These are phyloP conservation scores for Suhomyces maxii DNA, from an alignment of 1,139 yeast species.

Conservation along the genomic window DNA sequence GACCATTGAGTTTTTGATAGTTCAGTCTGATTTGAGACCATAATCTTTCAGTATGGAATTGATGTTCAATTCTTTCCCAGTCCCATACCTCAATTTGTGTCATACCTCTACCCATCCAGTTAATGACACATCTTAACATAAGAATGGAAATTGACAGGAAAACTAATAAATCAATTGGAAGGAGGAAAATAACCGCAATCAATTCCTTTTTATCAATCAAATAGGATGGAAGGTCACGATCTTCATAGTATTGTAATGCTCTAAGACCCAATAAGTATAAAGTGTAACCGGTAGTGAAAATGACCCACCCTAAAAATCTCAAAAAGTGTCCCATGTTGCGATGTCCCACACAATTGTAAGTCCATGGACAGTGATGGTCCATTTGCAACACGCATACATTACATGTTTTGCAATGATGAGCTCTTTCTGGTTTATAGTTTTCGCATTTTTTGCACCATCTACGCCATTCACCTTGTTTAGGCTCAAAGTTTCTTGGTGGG, in stretches of 20 bases:
- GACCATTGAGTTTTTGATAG: constrained; percentile 43
- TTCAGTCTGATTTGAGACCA: constrained; percentile 54
- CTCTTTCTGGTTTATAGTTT: constrained; percentile 67
- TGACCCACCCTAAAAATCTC: constrained; percentile 72
- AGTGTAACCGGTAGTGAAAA: constrained; percentile 54
- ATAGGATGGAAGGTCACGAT: constrained; percentile 60
- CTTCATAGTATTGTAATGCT: constrained; percentile 47
- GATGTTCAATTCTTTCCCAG: constrained; percentile 72
- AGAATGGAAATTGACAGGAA: constrained; percentile 57
- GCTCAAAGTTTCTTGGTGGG: constrained; percentile 45
- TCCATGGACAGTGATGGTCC: constrained; percentile 92
- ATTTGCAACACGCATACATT: constrained; percentile 65
- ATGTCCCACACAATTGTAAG: constrained; percentile 81
- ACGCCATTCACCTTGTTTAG: constrained; percentile 46
- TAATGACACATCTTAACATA: constrained; percentile 58
- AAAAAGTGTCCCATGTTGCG: constrained; percentile 78
- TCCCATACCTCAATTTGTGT: constrained; percentile 96
- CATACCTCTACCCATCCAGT: constrained; percentile 64
- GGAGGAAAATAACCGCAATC: constrained; percentile 53
- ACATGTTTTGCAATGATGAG: constrained; percentile 77
- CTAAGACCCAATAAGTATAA: constrained; percentile 44
- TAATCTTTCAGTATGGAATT: constrained; percentile 52
- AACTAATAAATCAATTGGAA: constrained; percentile 61
- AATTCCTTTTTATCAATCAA: constrained; percentile 56
- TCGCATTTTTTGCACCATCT: constrained; percentile 69